Evolutionary conservation across 2,329 filamentous ascomycete genomes (phyloP), one percentile per base, ranked within the genome.

Genomic region (Raffaelea arxii): DNA sequence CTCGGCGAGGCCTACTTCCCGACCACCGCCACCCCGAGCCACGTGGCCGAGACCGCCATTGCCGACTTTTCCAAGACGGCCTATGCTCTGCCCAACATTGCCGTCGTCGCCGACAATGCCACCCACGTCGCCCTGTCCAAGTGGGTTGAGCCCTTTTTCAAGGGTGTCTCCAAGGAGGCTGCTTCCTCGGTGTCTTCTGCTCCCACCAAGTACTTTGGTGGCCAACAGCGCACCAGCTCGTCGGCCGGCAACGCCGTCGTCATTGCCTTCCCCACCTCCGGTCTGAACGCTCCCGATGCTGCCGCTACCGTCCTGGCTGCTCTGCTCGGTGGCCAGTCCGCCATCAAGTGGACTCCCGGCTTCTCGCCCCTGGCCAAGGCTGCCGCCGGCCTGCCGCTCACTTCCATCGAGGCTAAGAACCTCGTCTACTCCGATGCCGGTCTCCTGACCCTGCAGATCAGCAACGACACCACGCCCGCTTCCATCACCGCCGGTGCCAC

Each of bases 101-200:
- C 91, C 52, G 72, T 98, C 53, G 83, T 97, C 54, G 88, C 86
- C 59, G 94, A 94, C 59, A 92, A 92, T 54, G 84, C 89, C 54
- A 81, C 82, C 56, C 75, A 87, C 55, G 71, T 75, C 48, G 80
- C 86, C 53, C 72, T 97, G 55, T 77, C 78, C 60, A 94, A 92
- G 72, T 97, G 91, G 90, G 82, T 94, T 53, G 80, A 82, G 61
- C 81, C 94, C 63, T 96, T 96, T 78, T 97, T 98, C 76, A 80
- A 81, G 64, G 74, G 76, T 50, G 73, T 85, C 43, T 76, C 82
- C 49, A 64, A 72, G 56, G 66, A 73, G 53, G 62, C 75, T 51
- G 65, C 68, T 56, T 67, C 70, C 60, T 69, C 73, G 58, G 66
- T 75, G 55, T 58, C 69, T 36, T 70, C 72, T 51, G 67, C 78